Base-by-base conservation (phyloP, 2,329 filamentous ascomycete genomes). In the Monosporascus ibericus region DNA sequence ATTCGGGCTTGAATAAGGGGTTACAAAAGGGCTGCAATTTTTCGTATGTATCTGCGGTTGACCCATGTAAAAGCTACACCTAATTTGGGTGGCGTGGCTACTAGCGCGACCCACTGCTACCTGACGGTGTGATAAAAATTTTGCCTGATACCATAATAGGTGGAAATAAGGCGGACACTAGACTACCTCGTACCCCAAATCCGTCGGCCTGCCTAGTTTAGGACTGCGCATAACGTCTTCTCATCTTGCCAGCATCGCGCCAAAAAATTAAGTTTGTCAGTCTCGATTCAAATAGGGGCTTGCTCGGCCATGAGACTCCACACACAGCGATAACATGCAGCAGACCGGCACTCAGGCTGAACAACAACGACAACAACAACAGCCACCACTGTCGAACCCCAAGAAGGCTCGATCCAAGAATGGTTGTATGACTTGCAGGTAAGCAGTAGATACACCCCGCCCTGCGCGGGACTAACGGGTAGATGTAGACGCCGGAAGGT, bases 351-450 rank as follows among this genome's bases (percentile, higher is more conserved):
- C 42, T 17, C 42, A 48, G 34, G 42, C 46, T 34, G 42, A 39
- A n/a, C 46, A 49, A 36, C 34, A 53, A 39, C 22, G 5, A 24
- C 22, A 24, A 24, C 22, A 24, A 5, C 44, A 44, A 25, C 34
- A 44, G 14, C 30, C 49, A 49, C 47, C 48, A 14, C 11, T 34
- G 30, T 14, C 11, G 30, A 34, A 14, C 36, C 39, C 48, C 34
- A 55, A 48, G 39, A 42, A 52, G 38, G 57, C 54, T 20, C 61
- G 67, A 48, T 69, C 66, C 36, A 65, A 70, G 58, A 70, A 72
- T 17, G 73, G 73, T 52, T 77, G 75, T 65, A 67, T 77, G 63
- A 77, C 73, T 27, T 78, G 75, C 65, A 72, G 72, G 71, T 73
- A 64, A 11, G 42, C 42, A 25, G 25, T 9, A 11, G n/a, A 22